Percentiles rank a stretch among this genome's conserved stretches.
Evolutionary conservation across 2,329 filamentous ascomycete genomes (phyloP).

Genomic region (Spiromastix sp.): DNA sequence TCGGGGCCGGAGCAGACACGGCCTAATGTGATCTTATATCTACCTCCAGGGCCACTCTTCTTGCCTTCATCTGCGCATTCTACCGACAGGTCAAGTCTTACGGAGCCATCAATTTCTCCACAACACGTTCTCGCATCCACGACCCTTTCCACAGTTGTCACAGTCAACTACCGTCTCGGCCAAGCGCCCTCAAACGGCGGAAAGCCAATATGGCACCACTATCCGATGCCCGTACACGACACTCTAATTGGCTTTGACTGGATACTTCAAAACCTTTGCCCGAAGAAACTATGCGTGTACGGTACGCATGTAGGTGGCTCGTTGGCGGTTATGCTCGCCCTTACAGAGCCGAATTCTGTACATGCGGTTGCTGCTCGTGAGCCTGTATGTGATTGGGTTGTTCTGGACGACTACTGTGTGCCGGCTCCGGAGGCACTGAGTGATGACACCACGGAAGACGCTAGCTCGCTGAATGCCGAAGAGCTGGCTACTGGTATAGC

Average conservation of each 20-base stretch:
- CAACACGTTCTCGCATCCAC: constrained; percentile 21
- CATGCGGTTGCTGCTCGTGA: constrained; percentile 23
- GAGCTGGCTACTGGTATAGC: constrained; percentile 1
- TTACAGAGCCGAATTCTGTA: constrained; percentile 28
- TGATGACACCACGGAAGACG: neutral
- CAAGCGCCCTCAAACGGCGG: neutral
- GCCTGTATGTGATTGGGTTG: constrained; percentile 30
- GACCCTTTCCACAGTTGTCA: constrained; percentile 27
- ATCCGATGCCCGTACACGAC: constrained; percentile 29
- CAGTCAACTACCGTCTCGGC: constrained; percentile 32
- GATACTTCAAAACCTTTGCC: constrained; percentile 23
- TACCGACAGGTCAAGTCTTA: neutral
- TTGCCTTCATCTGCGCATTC: neutral
- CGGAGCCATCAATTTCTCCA: constrained; percentile 7
- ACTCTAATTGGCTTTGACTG: constrained; percentile 30
- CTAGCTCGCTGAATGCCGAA: constrained; percentile 5
- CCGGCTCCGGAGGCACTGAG: neutral
- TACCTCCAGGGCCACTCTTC: constrained; percentile 28
- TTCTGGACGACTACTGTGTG: constrained; percentile 30
- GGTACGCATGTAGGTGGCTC: constrained; percentile 31
- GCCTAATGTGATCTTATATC: constrained; percentile 25
- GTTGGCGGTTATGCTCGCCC: constrained; percentile 32
- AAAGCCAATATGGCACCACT: constrained; percentile 15
- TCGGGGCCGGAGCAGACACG: too few species aligned
- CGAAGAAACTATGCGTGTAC: constrained; percentile 20